Evolutionary conservation across 2,329 filamentous ascomycete species (phyloP).

Genomic region (Neonectria punicea): DNA sequence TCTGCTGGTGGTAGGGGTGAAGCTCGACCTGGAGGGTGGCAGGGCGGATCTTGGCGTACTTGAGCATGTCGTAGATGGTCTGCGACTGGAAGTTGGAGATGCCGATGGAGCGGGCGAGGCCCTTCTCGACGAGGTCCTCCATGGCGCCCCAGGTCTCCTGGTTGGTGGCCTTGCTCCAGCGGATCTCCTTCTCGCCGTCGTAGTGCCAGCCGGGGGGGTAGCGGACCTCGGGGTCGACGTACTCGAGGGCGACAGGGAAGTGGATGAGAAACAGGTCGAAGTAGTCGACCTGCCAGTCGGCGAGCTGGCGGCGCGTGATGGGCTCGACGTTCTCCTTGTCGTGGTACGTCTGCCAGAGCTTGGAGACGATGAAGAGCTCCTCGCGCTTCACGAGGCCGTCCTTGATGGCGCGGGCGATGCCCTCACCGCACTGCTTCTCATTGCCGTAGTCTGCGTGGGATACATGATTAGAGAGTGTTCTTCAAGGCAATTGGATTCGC

Average conservation of each 20-base stretch:
- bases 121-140: constrained; percentile 76
- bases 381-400: constrained; percentile 84
- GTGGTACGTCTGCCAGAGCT: constrained; percentile 95
- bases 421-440: constrained; percentile 80
- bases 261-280: constrained; percentile 92
- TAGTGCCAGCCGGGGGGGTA: constrained; percentile 85
- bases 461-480: not conserved
- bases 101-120: constrained; percentile 78
- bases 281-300: constrained; percentile 87
- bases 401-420: constrained; percentile 81
- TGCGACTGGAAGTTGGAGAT: constrained; percentile 85
- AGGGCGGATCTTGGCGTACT: constrained; percentile 78
- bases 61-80: constrained; percentile 81
- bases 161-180: constrained; percentile 74
- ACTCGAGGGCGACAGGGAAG: constrained; percentile 88
- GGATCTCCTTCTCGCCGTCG: constrained; percentile 70
- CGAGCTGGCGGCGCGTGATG: constrained; percentile 79
- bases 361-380: constrained; percentile 92
- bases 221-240: constrained; percentile 80
- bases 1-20: constrained; percentile 87
- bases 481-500: not conserved
- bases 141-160: constrained; percentile 86
- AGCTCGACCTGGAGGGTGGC: constrained; percentile 89
- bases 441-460: constrained; percentile 78
- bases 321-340: constrained; percentile 80